These are phyloP conservation scores for Komagataella pseudopastoris DNA, from an alignment of 805 yeast species.

Conservation along the genomic window DNA sequence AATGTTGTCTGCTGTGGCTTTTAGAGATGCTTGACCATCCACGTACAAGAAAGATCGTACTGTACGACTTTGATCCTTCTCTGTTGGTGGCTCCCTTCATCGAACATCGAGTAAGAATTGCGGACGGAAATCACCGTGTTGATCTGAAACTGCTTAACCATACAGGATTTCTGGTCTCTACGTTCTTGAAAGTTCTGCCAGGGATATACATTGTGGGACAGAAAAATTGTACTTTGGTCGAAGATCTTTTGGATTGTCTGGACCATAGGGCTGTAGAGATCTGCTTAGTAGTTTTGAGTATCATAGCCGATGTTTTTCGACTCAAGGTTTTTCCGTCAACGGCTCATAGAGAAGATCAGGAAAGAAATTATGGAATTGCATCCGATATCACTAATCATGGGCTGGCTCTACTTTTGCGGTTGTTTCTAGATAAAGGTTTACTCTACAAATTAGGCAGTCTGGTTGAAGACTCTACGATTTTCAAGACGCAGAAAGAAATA, in stretches of 20 bases:
- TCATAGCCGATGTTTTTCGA: not conserved
- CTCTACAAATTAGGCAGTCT: not conserved
- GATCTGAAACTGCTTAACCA: conserved; percentile 26
- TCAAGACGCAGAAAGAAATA: not conserved
- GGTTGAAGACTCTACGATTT: not conserved
- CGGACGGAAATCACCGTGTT: conserved; percentile 19
- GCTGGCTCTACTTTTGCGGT: not conserved
- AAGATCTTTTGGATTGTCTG: not conserved
- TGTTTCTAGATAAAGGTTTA: not conserved
- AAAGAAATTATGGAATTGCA: not conserved
- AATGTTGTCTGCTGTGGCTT: conserved; percentile 30
- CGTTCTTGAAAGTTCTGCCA: conserved; percentile 56
- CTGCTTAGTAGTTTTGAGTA: not conserved
- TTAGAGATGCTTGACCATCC: conserved; percentile 46
- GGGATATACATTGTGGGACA: conserved; percentile 25
- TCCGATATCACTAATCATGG: not conserved
- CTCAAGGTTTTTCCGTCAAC: not conserved
- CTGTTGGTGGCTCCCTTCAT: conserved; percentile 59
- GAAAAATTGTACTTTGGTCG: not conserved
- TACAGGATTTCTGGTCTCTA: conserved; percentile 43
- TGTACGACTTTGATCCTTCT: conserved; percentile 51
- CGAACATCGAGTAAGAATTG: conserved; percentile 33
- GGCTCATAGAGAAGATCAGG: not conserved
- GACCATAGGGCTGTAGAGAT: not conserved
- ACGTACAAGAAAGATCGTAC: conserved; percentile 33